Evolutionary conservation across 2,329 filamentous ascomycete species (phyloP).

Genomic region (Exophiala sp.): DNA sequence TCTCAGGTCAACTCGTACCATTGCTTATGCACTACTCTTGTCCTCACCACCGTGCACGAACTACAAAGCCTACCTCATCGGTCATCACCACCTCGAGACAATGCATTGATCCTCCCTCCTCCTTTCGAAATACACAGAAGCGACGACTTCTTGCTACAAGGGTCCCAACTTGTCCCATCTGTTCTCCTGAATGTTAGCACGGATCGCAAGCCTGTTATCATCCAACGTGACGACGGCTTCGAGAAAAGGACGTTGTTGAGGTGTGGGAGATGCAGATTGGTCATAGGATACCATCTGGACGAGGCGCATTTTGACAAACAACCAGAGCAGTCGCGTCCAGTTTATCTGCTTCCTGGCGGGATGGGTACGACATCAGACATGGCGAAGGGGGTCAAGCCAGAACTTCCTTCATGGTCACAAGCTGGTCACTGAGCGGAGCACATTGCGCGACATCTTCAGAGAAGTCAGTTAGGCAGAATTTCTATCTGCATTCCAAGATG

Average conservation of each 20-base stretch:
- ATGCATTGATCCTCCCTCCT: constrained; percentile 57
- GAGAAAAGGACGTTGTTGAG: constrained; percentile 61
- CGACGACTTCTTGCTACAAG: constrained; percentile 23
- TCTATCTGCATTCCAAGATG: constrained; percentile 8
- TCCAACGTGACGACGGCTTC: constrained; percentile 60
- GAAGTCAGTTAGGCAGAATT: neutral
- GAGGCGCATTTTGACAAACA: constrained; percentile 42
- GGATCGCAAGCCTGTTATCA: constrained; percentile 49
- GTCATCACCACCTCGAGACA: constrained; percentile 48
- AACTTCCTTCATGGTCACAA: constrained; percentile 16
- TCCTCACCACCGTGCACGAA: constrained; percentile 57
- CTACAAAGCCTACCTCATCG: constrained; percentile 54
- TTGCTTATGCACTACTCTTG: constrained; percentile 64
- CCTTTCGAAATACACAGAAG: constrained; percentile 28
- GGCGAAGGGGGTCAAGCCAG: constrained; percentile 38
- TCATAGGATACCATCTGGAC: constrained; percentile 62
- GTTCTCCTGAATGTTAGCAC: constrained; percentile 49
- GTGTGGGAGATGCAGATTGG: constrained; percentile 59
- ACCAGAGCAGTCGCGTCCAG: constrained; percentile 14
- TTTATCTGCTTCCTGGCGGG: constrained; percentile 61
- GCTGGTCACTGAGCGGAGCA: constrained; percentile 33
- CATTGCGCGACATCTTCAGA: neutral
- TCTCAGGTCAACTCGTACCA: constrained; percentile 43
- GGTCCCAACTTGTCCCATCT: constrained; percentile 27
- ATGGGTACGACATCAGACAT: constrained; percentile 58